Percentiles rank a stretch among this genome's conserved stretches.
Evolutionary conservation across 345 rosid genomes (phyloP).

Genomic region (Bruguiera sexangula): DNA sequence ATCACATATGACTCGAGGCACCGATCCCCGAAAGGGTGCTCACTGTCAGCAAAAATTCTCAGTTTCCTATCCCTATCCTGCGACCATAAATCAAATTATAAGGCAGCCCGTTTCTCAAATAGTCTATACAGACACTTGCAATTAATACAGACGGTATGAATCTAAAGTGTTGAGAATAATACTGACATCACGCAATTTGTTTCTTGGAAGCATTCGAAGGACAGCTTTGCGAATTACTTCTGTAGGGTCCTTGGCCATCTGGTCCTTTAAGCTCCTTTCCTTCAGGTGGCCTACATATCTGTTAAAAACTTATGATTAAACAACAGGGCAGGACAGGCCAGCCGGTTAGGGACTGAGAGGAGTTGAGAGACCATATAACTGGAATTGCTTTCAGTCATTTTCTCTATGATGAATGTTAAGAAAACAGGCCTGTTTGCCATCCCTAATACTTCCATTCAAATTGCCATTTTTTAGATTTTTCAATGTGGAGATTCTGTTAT

Average conservation of each 20-base stretch:
- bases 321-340: background rate
- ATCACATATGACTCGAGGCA: conserved; percentile 67
- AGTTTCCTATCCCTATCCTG: conserved; percentile 93
- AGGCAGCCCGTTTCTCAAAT: conserved; percentile 1
- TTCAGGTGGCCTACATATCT: conserved; percentile 91
- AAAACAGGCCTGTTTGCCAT: background rate
- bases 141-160: background rate
- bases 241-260: conserved; percentile 90
- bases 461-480: background rate
- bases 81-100: conserved; percentile 18
- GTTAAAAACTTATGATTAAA: conserved; percentile 18
- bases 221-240: conserved; percentile 99
- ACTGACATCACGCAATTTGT: conserved; percentile 90
- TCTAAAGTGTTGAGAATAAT: background rate
- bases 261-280: conserved; percentile 91
- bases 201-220: conserved; percentile 93
- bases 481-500: background rate
- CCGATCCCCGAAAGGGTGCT: conserved; percentile 81
- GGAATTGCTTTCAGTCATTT: background rate
- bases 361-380: background rate
- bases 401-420: background rate
- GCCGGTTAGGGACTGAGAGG: background rate
- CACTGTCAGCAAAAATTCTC: conserved; percentile 76
- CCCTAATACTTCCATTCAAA: background rate
- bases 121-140: background rate